phyloP scores from a whole-genome alignment of 208 protist genomes.

The Balamuthia mandrillaris region DNA sequence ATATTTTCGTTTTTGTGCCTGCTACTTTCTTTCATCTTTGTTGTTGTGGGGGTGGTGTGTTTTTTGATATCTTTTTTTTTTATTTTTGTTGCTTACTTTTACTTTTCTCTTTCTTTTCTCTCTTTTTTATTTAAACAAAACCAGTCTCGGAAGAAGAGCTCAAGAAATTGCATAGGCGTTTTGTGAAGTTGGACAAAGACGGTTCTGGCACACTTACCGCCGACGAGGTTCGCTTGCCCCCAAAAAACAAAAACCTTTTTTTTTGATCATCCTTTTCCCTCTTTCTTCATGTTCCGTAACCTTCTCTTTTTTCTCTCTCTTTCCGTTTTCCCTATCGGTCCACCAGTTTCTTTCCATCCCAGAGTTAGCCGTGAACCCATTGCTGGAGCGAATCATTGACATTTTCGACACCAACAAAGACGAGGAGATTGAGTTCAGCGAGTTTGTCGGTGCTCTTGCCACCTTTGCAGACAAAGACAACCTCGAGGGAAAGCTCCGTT shows the following conservation, averaged over 20 bases:
- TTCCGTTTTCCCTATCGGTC: too few relatives aligned
- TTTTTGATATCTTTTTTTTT: too few relatives aligned
- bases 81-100: too few relatives aligned
- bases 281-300: constrained; percentile 38
- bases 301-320: too few relatives aligned
- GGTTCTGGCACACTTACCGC: constrained; percentile 62
- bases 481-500: constrained; percentile 72
- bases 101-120: too few relatives aligned
- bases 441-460: constrained; percentile 76
- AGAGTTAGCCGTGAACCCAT: constrained; percentile 65
- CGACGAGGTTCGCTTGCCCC: background rate
- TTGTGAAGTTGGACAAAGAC: constrained; percentile 77
- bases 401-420: constrained; percentile 81
- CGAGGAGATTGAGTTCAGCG: constrained; percentile 78
- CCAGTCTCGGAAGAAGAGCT: constrained; percentile 71
- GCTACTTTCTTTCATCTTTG: too few relatives aligned
- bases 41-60: too few relatives aligned
- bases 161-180: constrained; percentile 68
- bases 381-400: constrained; percentile 69
- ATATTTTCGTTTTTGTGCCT: too few relatives aligned
- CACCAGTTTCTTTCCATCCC: constrained; percentile 60
- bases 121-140: background rate
- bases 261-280: background rate
- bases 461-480: constrained; percentile 69
- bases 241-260: background rate